These are phyloP conservation scores for Pleodorina starrii DNA, from an alignment of 139 green algal species.

Conservation along the genomic window DNA sequence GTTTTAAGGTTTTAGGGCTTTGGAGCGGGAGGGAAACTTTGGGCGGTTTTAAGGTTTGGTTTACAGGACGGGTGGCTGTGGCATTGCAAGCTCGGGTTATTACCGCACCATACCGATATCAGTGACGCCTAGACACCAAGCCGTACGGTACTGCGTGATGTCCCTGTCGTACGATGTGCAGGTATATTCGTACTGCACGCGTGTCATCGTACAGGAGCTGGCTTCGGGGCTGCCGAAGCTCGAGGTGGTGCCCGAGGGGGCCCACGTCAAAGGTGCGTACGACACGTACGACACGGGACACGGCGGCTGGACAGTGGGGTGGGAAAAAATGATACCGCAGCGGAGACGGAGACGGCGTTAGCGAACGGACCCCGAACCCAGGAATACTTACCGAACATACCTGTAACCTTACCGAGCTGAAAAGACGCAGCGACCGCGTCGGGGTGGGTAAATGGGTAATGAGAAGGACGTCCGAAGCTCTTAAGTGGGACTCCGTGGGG, in stretches of 20 bases:
- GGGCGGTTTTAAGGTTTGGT: background rate
- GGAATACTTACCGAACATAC: background rate
- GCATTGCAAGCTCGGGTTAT: background rate
- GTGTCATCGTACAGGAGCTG: background rate
- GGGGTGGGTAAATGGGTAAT: too few relatives aligned
- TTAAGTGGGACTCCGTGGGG: too few relatives aligned
- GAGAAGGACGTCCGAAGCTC: too few relatives aligned
- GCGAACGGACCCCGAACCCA: background rate
- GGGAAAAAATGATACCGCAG: background rate
- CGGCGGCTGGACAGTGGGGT: background rate
- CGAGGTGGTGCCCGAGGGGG: slow-evolving; percentile 8
- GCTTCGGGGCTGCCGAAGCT: background rate
- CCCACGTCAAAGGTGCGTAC: background rate
- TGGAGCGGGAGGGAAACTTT: too few relatives aligned
- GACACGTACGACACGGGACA: background rate
- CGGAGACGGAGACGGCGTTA: background rate
- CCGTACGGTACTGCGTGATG: too few relatives aligned
- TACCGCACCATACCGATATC: background rate
- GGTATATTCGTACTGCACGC: slow-evolving; percentile 45
- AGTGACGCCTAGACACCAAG: too few relatives aligned
- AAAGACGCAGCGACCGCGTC: background rate
- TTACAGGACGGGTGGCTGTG: background rate
- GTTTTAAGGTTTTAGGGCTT: too few relatives aligned
- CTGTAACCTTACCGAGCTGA: background rate
- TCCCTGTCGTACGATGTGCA: background rate